Base-by-base conservation (phyloP, 768 basidiomycete genomes). In the Cystobasidium ongulense region DNA sequence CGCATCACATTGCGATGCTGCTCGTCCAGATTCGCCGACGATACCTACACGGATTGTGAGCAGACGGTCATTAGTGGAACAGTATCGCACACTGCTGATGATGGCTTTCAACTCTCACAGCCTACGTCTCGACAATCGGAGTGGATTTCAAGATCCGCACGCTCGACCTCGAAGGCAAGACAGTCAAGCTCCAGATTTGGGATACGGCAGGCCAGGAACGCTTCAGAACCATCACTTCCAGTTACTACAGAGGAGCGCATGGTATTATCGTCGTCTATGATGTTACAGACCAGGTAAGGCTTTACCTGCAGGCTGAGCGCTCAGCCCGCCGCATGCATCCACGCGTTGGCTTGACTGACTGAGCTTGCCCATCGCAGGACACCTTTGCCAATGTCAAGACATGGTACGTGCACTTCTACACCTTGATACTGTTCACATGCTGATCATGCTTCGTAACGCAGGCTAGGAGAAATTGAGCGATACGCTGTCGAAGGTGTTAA, bases 81-180 rank as follows among this genome's bases (percentile, higher is more conserved):
- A 11, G 4, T 43, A 13, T 39, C 29, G 27, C 27, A 31, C 23
- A 23, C 36, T n/a, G n/a, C 66, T 27, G 23, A 39, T 8, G 1
- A 3, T 2, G 2, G 25, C 43, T 29, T 11, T 10, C 38, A 57
- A n/a, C 4, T 21, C 27, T 13, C 50, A 36, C 46, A 68, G 66
- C 91, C 53, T 98, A 97, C 85, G 98, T 97, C 83, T 97, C 94
- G 72, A 99, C 96, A 72, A 99, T 99, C 82, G 96, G 95, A 74
- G 94, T 97, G 78, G 93, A 96, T 87, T 96, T 96, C 86, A 95
- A 94, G 88, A 98, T 98, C 83, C 88, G 95, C 38, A 97, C 94
- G 64, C 97, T 98, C 81, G 94, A 98, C 82, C 86, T 98, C 63
- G 95, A 98, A 78, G 95, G 95, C 46, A 97, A 97, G 84, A 88